Conservation (phyloP, 2,329 filamentous ascomycete genomes). For the Tricladium varicosporioides region DNA sequence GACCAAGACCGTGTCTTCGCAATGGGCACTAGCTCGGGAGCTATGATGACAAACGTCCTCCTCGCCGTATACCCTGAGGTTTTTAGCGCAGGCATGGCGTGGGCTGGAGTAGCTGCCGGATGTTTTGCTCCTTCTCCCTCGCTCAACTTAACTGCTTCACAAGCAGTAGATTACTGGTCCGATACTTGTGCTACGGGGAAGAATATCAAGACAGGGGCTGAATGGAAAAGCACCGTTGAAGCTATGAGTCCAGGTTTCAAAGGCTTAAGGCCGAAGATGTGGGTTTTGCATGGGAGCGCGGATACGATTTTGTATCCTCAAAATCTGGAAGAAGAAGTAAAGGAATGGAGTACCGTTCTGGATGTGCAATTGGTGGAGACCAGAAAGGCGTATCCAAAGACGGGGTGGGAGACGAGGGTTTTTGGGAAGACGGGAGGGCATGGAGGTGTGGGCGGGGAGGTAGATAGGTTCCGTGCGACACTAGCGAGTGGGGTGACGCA, state of each 20-base stretch:
- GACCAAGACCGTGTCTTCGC: slow-evolving; percentile 51
- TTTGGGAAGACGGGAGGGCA: slow-evolving; percentile 4
- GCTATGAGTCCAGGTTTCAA: slow-evolving; percentile 39
- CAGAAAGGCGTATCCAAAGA: slow-evolving; percentile 25
- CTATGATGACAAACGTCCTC: slow-evolving; percentile 49
- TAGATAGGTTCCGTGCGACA: slow-evolving; percentile 18
- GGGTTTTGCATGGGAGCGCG: slow-evolving; percentile 35
- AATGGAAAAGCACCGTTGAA: slow-evolving; percentile 49
- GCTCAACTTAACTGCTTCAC: slow-evolving; percentile 21
- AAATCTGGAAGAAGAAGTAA: slow-evolving; percentile 42
- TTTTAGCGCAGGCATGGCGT: slow-evolving; percentile 42
- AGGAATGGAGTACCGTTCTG: slow-evolving; percentile 47
- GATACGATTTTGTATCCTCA: slow-evolving; percentile 38
- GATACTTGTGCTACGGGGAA: slow-evolving; percentile 43
- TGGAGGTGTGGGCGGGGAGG: slow-evolving; percentile 14
- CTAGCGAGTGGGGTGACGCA: slow-evolving; percentile 21
- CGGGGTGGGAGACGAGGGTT: slow-evolving; percentile 27
- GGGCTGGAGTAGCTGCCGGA: slow-evolving; percentile 42
- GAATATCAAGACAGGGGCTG: slow-evolving; percentile 36
- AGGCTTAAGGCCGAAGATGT: slow-evolving; percentile 25
- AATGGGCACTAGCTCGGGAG: slow-evolving; percentile 46
- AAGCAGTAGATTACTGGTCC: slow-evolving; percentile 44
- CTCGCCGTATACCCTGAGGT: slow-evolving; percentile 42
- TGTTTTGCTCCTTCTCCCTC: slow-evolving; percentile 35
- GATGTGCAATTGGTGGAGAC: neutral